Evolutionary conservation across 2,329 filamentous ascomycete genomes (phyloP), one percentile per base, ranked within the genome.

Genomic region (Penicillium brasilianum): DNA sequence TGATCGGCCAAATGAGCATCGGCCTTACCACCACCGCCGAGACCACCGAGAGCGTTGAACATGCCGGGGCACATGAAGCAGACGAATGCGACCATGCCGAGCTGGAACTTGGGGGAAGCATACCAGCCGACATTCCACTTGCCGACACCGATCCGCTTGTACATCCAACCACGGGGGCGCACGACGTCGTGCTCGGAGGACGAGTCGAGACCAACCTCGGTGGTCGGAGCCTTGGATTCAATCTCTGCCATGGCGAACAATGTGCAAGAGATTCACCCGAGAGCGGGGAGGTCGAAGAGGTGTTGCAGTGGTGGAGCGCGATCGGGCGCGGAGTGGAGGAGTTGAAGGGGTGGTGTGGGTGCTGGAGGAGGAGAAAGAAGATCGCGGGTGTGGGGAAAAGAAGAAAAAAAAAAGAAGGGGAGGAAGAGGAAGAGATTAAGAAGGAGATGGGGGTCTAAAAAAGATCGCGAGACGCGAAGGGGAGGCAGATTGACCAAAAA

Each of bases 31-130:
- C 81, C 85, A 63, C 86, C 87, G 59, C 87, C 87, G 49, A 89
- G 78, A 62, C 87, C 86, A 59, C 76, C 74, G 22, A 89, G 75
- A 32, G 87, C 85, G 68, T 88, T 89, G 77, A 85, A 88, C 85
- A 89, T 88, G 69, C 87, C 86, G 1, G 87, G 87, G 72, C 87
- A 90, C 66, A 89, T 72, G 80, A 90, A 88, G 71, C 86, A 89
- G 43, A 89, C 86, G 59, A 89, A 80, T 51, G 86, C 80, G 58
- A 92, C 88, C 83, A 91, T 85, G 63, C 63, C 72, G 44, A 92
- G 82, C 78, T 92, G 89, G 60, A 88, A 77, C 70, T 85, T 85
- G 28, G 90, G 90, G 62, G 89, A 90, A 43, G 89, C 89, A 73
- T 89, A 92, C 84, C 87, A 90, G 44, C 78, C 76, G 6, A 88